These are phyloP conservation scores for Sclerotinia nivalis DNA, from an alignment of 2,329 filamentous ascomycete genomes.

Conservation along the genomic window DNA sequence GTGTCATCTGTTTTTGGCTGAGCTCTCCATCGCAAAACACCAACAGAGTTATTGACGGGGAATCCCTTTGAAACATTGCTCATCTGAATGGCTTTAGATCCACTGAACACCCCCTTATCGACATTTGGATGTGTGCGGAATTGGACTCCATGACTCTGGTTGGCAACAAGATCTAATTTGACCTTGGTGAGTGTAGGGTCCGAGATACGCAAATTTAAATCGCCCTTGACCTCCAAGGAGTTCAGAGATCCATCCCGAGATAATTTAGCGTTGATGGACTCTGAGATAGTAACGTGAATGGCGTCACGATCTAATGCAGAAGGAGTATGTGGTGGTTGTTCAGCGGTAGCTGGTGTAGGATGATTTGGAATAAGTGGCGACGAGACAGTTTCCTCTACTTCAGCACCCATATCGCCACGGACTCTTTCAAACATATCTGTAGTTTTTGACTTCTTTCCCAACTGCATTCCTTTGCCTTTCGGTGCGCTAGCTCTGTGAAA, in stretches of 20 bases:
- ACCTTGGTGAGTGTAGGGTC: slow-evolving; percentile 89
- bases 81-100: slow-evolving; percentile 81
- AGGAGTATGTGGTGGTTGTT: slow-evolving; percentile 55
- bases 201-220: slow-evolving; percentile 85
- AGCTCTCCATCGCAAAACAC: slow-evolving; percentile 89
- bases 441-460: slow-evolving; percentile 98
- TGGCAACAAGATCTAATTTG: slow-evolving; percentile 77
- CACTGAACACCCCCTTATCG: slow-evolving; percentile 83
- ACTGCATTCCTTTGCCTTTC: slow-evolving; percentile 97
- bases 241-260: slow-evolving; percentile 85
- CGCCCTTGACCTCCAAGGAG: slow-evolving; percentile 85
- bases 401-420: slow-evolving; percentile 83
- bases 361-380: slow-evolving; percentile 63
- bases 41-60: slow-evolving; percentile 90
- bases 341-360: slow-evolving; percentile 52
- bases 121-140: slow-evolving; percentile 97
- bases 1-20: slow-evolving; percentile 78
- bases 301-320: slow-evolving; percentile 76
- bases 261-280: slow-evolving; percentile 86
- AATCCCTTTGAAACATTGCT: slow-evolving; percentile 86
- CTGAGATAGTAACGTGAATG: slow-evolving; percentile 83
- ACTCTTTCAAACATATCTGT: slow-evolving; percentile 98
- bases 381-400: slow-evolving; percentile 67
- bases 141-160: slow-evolving; percentile 79
- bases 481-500: slow-evolving; percentile 57